Evolutionary conservation across 768 basidiomycete species (phyloP).

Genomic region (Leccinellum rugosiceps): DNA sequence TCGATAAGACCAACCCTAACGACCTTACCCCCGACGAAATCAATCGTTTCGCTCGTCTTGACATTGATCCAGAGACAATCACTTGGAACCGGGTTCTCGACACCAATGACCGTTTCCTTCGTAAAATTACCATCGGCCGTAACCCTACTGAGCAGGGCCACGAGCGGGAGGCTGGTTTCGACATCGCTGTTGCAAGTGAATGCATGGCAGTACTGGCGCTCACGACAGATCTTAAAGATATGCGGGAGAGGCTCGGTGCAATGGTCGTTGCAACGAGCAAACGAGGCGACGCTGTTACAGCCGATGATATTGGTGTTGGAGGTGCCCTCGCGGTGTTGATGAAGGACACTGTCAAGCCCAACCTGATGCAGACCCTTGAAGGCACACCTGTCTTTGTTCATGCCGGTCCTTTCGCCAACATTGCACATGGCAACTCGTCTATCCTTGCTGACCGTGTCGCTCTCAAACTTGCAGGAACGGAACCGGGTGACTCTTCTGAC

Average conservation of each 20-base stretch:
- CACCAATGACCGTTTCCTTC: slow-evolving; percentile 94
- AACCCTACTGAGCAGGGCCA: slow-evolving; percentile 86
- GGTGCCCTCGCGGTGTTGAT: slow-evolving; percentile 95
- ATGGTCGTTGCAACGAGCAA: slow-evolving; percentile 98
- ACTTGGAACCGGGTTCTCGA: slow-evolving; percentile 98
- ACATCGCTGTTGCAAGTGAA: slow-evolving; percentile 96
- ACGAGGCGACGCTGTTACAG: slow-evolving; percentile 87
- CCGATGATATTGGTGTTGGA: slow-evolving; percentile 93
- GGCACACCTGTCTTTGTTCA: slow-evolving; percentile 99
- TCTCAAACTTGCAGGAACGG: slow-evolving; percentile 93
- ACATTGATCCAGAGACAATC: slow-evolving; percentile 86
- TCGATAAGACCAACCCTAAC: slow-evolving; percentile 89
- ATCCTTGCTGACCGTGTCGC: slow-evolving; percentile 97
- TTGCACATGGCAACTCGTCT: slow-evolving; percentile 97
- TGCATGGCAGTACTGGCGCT: slow-evolving; percentile 97
- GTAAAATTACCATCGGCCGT: slow-evolving; percentile 91
- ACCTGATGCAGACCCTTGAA: slow-evolving; percentile 97
- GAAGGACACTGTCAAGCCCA: slow-evolving; percentile 99
- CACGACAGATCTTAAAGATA: slow-evolving; percentile 83
- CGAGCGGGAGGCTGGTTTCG: slow-evolving; percentile 87
- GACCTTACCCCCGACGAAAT: slow-evolving; percentile 92
- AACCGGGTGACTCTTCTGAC: slow-evolving; percentile 79
- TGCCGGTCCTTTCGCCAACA: slow-evolving; percentile 98
- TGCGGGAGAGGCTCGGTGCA: slow-evolving; percentile 86
- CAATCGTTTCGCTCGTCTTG: slow-evolving; percentile 84